phyloP scores from a whole-genome alignment of 352 stramenopile genomes.

The Pythium aristosporum region DNA sequence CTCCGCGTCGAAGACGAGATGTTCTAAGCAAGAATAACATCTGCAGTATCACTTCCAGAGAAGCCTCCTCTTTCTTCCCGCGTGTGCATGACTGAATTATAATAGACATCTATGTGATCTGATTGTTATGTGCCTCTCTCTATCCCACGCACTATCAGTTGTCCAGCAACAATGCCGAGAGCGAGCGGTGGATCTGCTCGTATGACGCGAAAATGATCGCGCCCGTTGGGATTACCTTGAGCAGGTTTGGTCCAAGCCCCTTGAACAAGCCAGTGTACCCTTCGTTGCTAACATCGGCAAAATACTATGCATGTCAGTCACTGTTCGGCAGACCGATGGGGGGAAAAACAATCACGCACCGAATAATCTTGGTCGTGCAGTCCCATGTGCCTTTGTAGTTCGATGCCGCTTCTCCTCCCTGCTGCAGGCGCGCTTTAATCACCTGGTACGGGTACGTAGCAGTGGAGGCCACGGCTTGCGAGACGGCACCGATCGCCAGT shows the following conservation, averaged over 20 bases:
- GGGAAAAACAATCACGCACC: conserved; percentile 18
- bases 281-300: conserved; percentile 62
- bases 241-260: conserved; percentile 93
- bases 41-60: neutral
- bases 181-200: conserved; percentile 70
- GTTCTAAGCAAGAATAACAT: conserved; percentile 72
- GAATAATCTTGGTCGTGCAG: conserved; percentile 89
- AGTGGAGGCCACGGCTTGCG: conserved; percentile 80
- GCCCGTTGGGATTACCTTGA: conserved; percentile 95
- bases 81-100: conserved; percentile 22
- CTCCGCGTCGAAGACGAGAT: conserved; percentile 97
- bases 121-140: neutral
- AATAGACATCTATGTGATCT: conserved; percentile 17
- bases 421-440: conserved; percentile 95
- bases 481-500: conserved; percentile 75
- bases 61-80: neutral
- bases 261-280: conserved; percentile 94
- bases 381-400: conserved; percentile 91
- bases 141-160: conserved; percentile 9
- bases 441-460: conserved; percentile 96
- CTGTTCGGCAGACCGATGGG: neutral
- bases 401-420: conserved; percentile 72
- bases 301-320: neutral
- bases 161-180: conserved; percentile 30
- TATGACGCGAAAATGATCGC: conserved; percentile 94